These are phyloP conservation scores for Butyriboletus appendiculatus DNA, from an alignment of 1,284 basidiomycete genomes.

Conservation along the genomic window DNA sequence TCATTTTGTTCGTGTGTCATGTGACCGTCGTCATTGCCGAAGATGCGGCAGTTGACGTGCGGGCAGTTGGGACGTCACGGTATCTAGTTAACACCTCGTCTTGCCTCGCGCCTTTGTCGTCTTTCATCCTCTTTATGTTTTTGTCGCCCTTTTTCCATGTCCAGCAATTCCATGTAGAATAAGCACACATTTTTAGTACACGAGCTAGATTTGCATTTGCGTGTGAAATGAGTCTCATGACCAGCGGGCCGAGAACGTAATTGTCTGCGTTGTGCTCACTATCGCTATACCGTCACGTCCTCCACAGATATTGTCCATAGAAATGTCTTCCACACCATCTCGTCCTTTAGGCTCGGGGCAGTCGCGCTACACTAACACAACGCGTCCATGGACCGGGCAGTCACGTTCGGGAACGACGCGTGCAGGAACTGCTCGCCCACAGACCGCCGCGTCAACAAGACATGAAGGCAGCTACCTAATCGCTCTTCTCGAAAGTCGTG, in stretches of 20 bases:
- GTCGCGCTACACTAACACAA: conserved; percentile 17
- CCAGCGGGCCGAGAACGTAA: background rate
- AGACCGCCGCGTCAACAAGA: conserved; percentile 58
- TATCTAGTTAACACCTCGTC: conserved; percentile 30
- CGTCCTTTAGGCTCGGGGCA: conserved; percentile 15
- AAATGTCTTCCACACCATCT: conserved; percentile 17
- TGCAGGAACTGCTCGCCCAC: conserved; percentile 64
- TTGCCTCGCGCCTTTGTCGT: conserved; percentile 21
- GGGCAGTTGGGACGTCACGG: conserved; percentile 9
- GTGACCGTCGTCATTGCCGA: conserved; percentile 5
- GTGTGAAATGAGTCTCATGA: background rate
- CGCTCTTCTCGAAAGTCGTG: conserved; percentile 72
- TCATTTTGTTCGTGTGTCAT: conserved; percentile 5
- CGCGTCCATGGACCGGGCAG: conserved; percentile 43
- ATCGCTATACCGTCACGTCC: background rate
- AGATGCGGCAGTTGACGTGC: conserved; percentile 4
- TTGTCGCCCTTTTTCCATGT: conserved; percentile 8
- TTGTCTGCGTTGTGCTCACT: background rate
- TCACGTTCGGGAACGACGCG: conserved; percentile 52
- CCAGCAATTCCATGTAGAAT: conserved; percentile 39
- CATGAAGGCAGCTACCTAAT: conserved; percentile 63
- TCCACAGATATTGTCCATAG: background rate
- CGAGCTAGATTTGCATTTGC: background rate
- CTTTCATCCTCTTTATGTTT: conserved; percentile 14
- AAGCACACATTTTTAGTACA: conserved; percentile 27